These are phyloP conservation scores for Nephelium lappaceum DNA, from an alignment of 345 rosid genomes.

Conservation along the genomic window DNA sequence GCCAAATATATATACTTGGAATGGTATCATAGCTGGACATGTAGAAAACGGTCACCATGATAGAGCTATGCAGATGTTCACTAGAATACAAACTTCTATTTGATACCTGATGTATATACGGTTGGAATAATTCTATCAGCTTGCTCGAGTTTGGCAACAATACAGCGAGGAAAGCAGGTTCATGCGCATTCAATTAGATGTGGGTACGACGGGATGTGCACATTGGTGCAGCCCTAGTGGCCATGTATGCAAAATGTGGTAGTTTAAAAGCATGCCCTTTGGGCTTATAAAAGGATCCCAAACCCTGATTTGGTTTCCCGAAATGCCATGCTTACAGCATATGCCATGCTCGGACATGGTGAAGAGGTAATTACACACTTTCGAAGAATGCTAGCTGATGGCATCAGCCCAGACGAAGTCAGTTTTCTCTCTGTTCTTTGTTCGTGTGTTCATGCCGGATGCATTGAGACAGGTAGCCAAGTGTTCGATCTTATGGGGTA, in stretches of 20 bases:
- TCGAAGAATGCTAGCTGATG: slow-evolving; percentile 37
- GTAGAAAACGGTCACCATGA: slow-evolving; percentile 49
- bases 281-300: slow-evolving; percentile 37
- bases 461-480: slow-evolving; percentile 37
- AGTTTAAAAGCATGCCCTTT: slow-evolving; percentile 36
- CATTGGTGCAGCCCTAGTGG: slow-evolving; percentile 56
- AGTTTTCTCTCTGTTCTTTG: slow-evolving; percentile 59
- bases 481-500: slow-evolving; percentile 46
- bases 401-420: slow-evolving; percentile 53
- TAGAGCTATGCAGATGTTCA: slow-evolving; percentile 39
- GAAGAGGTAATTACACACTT: slow-evolving; percentile 54
- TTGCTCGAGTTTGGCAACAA: slow-evolving; percentile 52
- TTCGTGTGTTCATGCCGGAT: slow-evolving; percentile 56
- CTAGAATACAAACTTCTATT: slow-evolving; percentile 36
- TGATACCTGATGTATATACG: slow-evolving; percentile 48
- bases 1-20: slow-evolving; percentile 63
- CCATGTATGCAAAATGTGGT: slow-evolving; percentile 65
- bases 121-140: slow-evolving; percentile 52
- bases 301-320: slow-evolving; percentile 47
- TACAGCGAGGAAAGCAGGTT: slow-evolving; percentile 50
- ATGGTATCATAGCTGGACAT: slow-evolving; percentile 51
- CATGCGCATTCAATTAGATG: slow-evolving; percentile 47
- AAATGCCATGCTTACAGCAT: slow-evolving; percentile 60
- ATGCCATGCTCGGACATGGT: slow-evolving; percentile 54
- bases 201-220: slow-evolving; percentile 39